Evolutionary conservation across 164 flowering plant genomes (phyloP).

Genomic region (Paratinospora sagittata): DNA sequence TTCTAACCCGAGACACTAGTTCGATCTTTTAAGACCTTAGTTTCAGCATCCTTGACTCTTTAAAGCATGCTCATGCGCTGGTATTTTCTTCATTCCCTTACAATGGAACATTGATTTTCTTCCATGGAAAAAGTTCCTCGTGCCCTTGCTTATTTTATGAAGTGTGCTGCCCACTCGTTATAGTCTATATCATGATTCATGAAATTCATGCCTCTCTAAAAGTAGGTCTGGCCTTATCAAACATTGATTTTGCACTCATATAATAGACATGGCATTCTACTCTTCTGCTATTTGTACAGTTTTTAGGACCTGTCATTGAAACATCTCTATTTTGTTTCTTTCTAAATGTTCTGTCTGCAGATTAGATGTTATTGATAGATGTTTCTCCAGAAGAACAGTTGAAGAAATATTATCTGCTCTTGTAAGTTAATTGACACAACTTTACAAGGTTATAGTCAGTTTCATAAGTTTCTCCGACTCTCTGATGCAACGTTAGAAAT

Average conservation of each 20-base stretch:
- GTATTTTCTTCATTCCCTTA: too few species aligned
- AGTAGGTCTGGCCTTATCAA: not conserved
- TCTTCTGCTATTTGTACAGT: not conserved
- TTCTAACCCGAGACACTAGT: too few species aligned
- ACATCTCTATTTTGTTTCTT: not conserved
- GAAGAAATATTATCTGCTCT: conserved; percentile 37
- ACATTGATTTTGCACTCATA: too few species aligned
- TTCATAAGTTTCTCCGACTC: not conserved
- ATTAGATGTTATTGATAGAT: conserved; percentile 50
- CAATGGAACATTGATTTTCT: too few species aligned
- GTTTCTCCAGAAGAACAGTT: conserved; percentile 31
- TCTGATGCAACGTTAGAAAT: not conserved
- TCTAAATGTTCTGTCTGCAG: conserved; percentile 30
- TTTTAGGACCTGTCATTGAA: not conserved
- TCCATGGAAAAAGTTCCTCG: too few species aligned
- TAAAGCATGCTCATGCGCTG: too few species aligned
- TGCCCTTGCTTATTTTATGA: not conserved
- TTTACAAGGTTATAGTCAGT: not conserved
- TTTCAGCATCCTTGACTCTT: too few species aligned
- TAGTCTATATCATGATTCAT: too few species aligned
- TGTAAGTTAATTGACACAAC: conserved; percentile 34
- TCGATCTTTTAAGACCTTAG: too few species aligned
- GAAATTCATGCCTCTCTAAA: not conserved
- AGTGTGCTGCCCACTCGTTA: not conserved
- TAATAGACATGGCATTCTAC: too few species aligned